Conservation (phyloP, 306 rosid species). For the Luffa aegyptiaca region DNA sequence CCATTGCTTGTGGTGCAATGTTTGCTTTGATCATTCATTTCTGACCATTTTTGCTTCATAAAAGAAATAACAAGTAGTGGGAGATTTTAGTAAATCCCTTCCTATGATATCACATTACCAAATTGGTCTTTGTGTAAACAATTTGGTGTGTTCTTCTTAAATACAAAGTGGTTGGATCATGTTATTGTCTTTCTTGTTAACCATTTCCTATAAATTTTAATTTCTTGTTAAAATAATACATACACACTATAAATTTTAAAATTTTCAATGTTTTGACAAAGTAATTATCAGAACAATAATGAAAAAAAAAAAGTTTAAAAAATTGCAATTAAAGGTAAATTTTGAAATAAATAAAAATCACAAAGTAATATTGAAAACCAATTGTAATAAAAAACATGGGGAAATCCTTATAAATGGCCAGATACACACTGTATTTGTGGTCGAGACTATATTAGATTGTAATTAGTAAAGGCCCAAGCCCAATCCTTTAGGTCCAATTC, state of each 20-base stretch:
- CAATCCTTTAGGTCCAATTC: not conserved
- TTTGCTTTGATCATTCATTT: not conserved
- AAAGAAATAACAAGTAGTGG: not conserved
- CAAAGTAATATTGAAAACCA: too few relatives aligned
- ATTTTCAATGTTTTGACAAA: not conserved
- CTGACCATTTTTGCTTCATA: not conserved
- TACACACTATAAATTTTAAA: not conserved
- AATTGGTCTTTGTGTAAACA: not conserved
- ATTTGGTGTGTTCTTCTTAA: not conserved
- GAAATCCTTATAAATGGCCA: too few relatives aligned
- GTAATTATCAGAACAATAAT: not conserved
- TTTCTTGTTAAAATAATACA: too few relatives aligned
- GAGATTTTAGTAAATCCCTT: not conserved
- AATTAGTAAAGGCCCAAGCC: not conserved
- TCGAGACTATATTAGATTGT: too few relatives aligned
- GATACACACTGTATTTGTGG: too few relatives aligned
- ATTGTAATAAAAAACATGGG: too few relatives aligned
- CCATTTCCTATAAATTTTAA: not conserved
- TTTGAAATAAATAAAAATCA: not conserved
- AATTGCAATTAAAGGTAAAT: too few relatives aligned
- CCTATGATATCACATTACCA: not conserved
- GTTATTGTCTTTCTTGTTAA: not conserved
- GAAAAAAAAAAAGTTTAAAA: too few relatives aligned
- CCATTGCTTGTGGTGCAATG: slow-evolving; percentile 3
- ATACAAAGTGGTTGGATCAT: not conserved